Evolutionary conservation across 495 filamentous ascomycete genomes (phyloP), one percentile per base, ranked within the genome.

Genomic region (Xylaria intraflava): DNA sequence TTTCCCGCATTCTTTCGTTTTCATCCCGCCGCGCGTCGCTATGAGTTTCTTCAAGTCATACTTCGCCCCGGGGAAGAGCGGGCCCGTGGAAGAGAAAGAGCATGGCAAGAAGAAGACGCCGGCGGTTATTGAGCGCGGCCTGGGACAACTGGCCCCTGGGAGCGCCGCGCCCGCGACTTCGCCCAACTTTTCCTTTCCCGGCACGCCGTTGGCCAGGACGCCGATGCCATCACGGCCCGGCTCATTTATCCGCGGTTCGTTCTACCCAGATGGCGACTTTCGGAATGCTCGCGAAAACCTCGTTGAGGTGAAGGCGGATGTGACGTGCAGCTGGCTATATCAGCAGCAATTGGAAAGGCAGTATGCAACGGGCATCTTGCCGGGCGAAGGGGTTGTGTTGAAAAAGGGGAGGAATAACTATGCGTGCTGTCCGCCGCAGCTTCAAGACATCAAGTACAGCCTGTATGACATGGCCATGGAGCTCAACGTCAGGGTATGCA

Each of bases 291-390:
- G 49, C 16, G 72, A 75, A 31, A 67, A 69, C 29, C 61, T 83
- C 23, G 57, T 66, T 36, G 73, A 82, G 44, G 76, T 84, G 57
- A 79, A 80, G 61, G 65, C 59, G 50, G 77, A 82, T 60, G 75
- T 86, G 49, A 78, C 82, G 71, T 78, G 80, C 56, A 79, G 78
- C 49, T 83, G 76, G 72, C 66, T 86, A n/a, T 75, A 81, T 57
- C 75, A 82, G 51, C 74, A 80, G 57, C 83, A 83, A 55, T 59
- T 76, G 50, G 78, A 82, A 58, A 73, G 69, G 47, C 68, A 82
- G 52, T 85, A 83, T 76, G 73, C 75, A 0, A 71, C 70, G n/a
- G 76, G 76, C 16, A 53, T 67, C 38, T 64, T 71, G 17, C 69
- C 73, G 9, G 81, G 74, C 7, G 81, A 87, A 61, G 83, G 83